Percentiles rank a stretch among this genome's conserved stretches.
Evolutionary conservation across 176 grass and related monocot species (phyloP).

Genomic region (Zizania latifolia): DNA sequence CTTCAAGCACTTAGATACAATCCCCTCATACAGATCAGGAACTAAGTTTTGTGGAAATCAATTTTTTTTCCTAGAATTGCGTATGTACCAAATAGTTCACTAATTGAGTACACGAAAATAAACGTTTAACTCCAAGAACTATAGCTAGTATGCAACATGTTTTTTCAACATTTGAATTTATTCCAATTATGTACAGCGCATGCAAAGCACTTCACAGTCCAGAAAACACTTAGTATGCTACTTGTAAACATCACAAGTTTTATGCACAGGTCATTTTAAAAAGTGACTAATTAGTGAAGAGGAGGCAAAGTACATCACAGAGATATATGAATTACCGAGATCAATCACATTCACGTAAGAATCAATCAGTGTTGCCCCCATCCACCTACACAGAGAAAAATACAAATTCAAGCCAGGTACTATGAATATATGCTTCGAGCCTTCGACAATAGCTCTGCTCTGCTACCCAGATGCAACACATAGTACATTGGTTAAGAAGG

Average conservation of each 20-base stretch:
- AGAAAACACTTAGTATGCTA: not conserved
- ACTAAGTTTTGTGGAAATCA: not conserved
- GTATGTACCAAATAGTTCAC: not conserved
- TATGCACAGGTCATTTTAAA: not conserved
- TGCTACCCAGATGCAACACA: not conserved
- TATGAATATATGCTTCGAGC: not conserved
- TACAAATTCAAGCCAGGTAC: not conserved
- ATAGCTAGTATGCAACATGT: not conserved
- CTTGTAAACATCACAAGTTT: not conserved
- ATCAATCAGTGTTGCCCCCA: conserved; percentile 68
- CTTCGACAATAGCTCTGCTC: not conserved
- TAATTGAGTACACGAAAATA: not conserved
- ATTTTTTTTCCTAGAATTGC: not conserved
- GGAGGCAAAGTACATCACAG: not conserved
- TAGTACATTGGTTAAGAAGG: not conserved
- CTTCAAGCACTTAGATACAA: not conserved
- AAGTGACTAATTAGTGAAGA: not conserved
- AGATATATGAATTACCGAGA: conserved; percentile 47
- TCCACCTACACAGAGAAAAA: conserved; percentile 63
- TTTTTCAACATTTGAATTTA: not conserved
- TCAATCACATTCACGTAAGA: conserved; percentile 76
- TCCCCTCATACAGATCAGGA: not conserved
- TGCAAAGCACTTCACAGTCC: not conserved
- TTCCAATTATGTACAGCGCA: not conserved
- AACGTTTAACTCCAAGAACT: not conserved